Evolutionary conservation across 2,329 filamentous ascomycete genomes (phyloP), one percentile per base, ranked within the genome.

Genomic region (Xylaria sp.): DNA sequence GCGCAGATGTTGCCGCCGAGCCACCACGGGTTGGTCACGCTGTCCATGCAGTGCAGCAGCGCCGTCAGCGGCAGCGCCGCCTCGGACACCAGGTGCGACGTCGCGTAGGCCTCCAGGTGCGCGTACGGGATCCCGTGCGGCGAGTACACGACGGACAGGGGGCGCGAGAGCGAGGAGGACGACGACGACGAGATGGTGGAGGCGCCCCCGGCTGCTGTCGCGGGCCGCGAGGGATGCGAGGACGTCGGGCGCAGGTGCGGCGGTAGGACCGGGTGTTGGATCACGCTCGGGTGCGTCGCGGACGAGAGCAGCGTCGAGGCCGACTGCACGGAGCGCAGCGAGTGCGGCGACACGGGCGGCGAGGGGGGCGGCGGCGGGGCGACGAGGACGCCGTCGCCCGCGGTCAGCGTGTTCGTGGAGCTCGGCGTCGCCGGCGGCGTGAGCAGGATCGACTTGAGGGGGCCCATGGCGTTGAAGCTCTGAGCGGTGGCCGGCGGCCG

Each of bases 21-120:
- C 70, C 82, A 86, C 81, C 83, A 86, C 1, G 83, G 82, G 41
- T 83, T 84, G 18, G 76, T 71, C 21, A 86, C 78, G 7, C 72
- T 73, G 62, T 87, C 82, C 69, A 88, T 85, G 48, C 81, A 82
- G 66, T 89, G 86, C 16, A 90, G 74, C 4, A 90, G 78, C 0
- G 81, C 80, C 0, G 83, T 87, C 17, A 90, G 72, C 0, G 85
- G 86, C 2, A 88, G 74, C 0, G 85, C 83, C 1, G 80, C 75
- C 63, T 82, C 76, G 1, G 74, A 67, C 1, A 82, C 72, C 2
- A 88, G 80, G 63, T 87, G 82, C 0, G 78, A 76, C 1, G 78
- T 77, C 5, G 79, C 76, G 64, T 86, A 89, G 6, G 80, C 72
- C 24, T 76, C 71, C 8, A 90, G 72, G 19, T 77, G 72, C 4